Base-by-base conservation (phyloP, 441 rosid species). In the Jatropha podagrica region DNA sequence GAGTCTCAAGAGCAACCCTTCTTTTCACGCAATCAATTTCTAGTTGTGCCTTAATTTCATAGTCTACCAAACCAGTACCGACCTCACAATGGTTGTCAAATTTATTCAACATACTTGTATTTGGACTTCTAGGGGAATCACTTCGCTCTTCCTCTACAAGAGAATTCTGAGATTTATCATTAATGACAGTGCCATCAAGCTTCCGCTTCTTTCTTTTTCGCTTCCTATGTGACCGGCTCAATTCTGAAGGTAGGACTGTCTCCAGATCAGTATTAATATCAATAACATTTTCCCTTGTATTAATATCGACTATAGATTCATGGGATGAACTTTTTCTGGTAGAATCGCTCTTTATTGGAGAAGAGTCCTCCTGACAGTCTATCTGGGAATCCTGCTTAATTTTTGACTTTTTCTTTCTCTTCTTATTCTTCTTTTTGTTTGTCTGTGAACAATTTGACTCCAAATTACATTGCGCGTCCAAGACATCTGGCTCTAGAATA, bases 91-190 rank as follows among this genome's bases (percentile, higher is more conserved):
- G 40, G 18, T 59, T 13, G 23, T 71, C 52, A 41, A 40, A 40
- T 42, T n/a, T 38, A 49, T 71, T 58, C 11, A 71, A 5, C 52
- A 58, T 18, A 40, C 40, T 41, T 20, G 66, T 49, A 70, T 62
- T 72, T 62, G 20, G 70, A 75, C 32, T 65, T 5, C 20, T 68
- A 4, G 44, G 58, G 26, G 62, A 68, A 76, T 60, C 68, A 77
- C 18, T 75, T 79, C 38, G 70, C 61, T 72, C 71, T 52, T 27
- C 75, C 32, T 32, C 32, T 32, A 32, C 62, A 44, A 18, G 51
- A 42, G 56, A 17, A 27, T 17, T 46, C 20, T 49, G 23, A 54
- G 42, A 58, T 13, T 62, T 42, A 65, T 65, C 68, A 52, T 32
- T 49, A 32, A 13, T 65, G 18, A 42, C 49, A 60, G 66, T 55